These are phyloP conservation scores for Linum trigynum DNA, from an alignment of 345 rosid genomes.

Conservation along the genomic window DNA sequence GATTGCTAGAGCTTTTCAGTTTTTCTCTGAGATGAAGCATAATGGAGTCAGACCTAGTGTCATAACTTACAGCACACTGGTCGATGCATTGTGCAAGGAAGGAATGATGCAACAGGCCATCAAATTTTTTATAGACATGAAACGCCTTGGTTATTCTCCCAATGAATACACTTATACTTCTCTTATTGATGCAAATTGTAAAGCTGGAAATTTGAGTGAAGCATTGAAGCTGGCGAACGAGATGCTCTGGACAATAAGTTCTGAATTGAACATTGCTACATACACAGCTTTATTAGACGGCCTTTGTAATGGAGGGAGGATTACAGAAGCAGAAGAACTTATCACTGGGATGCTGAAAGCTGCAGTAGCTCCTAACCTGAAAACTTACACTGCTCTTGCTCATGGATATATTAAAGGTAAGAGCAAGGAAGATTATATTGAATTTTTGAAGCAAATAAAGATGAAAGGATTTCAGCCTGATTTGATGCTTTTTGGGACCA, in stretches of 20 bases:
- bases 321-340: constrained; percentile 48
- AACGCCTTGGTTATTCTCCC: constrained; percentile 47
- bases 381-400: constrained; percentile 44
- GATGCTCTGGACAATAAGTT: constrained; percentile 35
- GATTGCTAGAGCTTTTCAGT: constrained; percentile 38
- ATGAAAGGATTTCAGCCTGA: constrained; percentile 42
- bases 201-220: constrained; percentile 36
- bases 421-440: constrained; percentile 40
- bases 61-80: constrained; percentile 54
- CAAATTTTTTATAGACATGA: constrained; percentile 61
- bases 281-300: constrained; percentile 49
- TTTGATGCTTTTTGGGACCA: constrained; percentile 48
- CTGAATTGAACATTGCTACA: constrained; percentile 48
- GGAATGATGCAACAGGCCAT: constrained; percentile 56
- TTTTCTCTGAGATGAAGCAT: constrained; percentile 44
- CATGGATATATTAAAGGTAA: constrained; percentile 52
- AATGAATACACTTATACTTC: constrained; percentile 65
- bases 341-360: constrained; percentile 34
- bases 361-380: constrained; percentile 42
- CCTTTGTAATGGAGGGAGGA: constrained; percentile 43
- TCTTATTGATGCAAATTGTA: constrained; percentile 59
- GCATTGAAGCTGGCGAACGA: constrained; percentile 54
- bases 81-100: constrained; percentile 63
- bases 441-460: constrained; percentile 40
- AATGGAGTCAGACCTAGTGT: constrained; percentile 48